Conservation (phyloP, 768 basidiomycete genomes). For the Lactifluus subvellereus region DNA sequence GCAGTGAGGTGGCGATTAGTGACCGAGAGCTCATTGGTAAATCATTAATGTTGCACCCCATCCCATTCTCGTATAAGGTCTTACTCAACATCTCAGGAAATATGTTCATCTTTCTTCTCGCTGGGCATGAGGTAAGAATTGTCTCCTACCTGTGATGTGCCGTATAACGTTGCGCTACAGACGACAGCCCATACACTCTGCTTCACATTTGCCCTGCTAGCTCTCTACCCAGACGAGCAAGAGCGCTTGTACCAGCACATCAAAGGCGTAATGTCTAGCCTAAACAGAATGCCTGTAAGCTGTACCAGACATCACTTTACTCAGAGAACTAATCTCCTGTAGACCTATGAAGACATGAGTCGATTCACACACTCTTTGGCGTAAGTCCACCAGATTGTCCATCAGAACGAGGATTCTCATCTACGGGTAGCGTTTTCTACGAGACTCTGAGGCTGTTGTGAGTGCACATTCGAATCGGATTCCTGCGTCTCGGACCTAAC, state of each 20-base stretch:
- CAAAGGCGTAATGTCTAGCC: constrained; percentile 30
- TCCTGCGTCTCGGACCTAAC: background rate
- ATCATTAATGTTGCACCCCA: background rate
- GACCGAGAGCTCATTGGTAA: constrained; percentile 27
- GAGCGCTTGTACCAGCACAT: constrained; percentile 36
- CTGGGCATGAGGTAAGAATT: constrained; percentile 31
- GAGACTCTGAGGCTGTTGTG: constrained; percentile 44
- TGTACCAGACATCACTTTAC: background rate
- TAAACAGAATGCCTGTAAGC: constrained; percentile 24
- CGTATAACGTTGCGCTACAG: constrained; percentile 21
- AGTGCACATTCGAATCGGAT: background rate
- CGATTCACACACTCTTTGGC: constrained; percentile 22
- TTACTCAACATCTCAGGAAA: constrained; percentile 18
- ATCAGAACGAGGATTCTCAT: background rate
- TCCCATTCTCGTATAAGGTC: background rate
- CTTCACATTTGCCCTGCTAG: constrained; percentile 39
- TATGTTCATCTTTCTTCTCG: constrained; percentile 33
- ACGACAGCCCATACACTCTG: constrained; percentile 36
- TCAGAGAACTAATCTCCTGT: background rate
- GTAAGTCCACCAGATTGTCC: background rate
- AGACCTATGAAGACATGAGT: constrained; percentile 27
- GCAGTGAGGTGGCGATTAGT: constrained; percentile 15
- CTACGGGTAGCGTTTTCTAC: constrained; percentile 37
- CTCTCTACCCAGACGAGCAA: constrained; percentile 39
- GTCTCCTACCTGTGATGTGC: background rate